These are phyloP conservation scores for Trichoderma virens DNA, from an alignment of 495 filamentous ascomycete species.

Conservation along the genomic window DNA sequence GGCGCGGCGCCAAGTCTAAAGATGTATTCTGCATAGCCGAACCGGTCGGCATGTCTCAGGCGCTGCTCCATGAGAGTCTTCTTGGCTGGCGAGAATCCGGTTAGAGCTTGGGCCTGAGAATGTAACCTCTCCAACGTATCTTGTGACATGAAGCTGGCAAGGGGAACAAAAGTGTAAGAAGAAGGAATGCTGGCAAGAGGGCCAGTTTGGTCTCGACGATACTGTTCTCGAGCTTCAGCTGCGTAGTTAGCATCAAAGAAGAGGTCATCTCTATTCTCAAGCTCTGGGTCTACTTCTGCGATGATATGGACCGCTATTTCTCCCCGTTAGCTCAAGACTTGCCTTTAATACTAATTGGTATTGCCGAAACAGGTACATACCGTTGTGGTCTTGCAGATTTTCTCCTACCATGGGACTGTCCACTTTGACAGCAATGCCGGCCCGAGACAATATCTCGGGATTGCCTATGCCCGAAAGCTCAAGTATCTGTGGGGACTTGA, in stretches of 20 bases:
- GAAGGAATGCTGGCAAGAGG: neutral
- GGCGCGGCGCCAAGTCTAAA: neutral
- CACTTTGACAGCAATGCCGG: slow-evolving; percentile 23
- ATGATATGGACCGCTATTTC: neutral
- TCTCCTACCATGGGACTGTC: slow-evolving; percentile 37
- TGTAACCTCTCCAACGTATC: neutral
- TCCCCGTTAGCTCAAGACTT: neutral
- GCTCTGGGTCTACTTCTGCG: neutral
- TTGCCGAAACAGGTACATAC: neutral
- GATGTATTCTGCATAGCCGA: neutral
- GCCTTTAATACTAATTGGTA: neutral
- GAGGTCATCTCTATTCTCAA: neutral
- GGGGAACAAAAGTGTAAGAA: neutral
- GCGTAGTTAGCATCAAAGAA: neutral
- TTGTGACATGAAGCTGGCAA: neutral
- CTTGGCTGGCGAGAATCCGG: neutral
- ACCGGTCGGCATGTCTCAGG: neutral
- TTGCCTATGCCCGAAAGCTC: slow-evolving; percentile 16
- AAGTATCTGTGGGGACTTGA: slow-evolving; percentile 34
- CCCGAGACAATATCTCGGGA: neutral
- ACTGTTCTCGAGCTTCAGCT: neutral
- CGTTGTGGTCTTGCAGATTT: slow-evolving; percentile 41
- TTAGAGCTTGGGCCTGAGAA: neutral
- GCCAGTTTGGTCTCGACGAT: neutral
- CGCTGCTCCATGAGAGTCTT: neutral